phyloP scores from a whole-genome alignment of 2,329 filamentous ascomycete species.

The Elsinoe necatrix region DNA sequence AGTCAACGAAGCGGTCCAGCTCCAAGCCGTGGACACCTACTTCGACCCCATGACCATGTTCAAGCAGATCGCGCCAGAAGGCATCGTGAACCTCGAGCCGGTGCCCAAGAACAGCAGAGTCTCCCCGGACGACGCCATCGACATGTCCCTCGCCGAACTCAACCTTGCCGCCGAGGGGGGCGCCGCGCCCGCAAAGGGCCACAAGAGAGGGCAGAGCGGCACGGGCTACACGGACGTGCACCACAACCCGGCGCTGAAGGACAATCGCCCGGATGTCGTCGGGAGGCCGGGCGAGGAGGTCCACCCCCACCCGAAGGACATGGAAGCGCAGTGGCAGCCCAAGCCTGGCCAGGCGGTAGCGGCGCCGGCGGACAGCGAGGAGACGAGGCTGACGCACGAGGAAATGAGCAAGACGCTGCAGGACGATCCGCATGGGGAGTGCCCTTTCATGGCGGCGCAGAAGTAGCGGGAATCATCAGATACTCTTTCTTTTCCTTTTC shows the following conservation, averaged over 20 bases:
- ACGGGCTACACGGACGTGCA: conserved; percentile 25
- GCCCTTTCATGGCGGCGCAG: conserved; percentile 26
- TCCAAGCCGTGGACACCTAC: conserved; percentile 54
- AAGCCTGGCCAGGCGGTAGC: conserved; percentile 31
- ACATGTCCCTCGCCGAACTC: conserved; percentile 20
- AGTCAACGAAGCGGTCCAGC: conserved; percentile 52
- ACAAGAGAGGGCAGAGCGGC: conserved; percentile 2
- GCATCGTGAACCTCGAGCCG: conserved; percentile 39
- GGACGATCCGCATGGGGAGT: conserved; percentile 22
- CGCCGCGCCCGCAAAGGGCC: conserved; percentile 1
- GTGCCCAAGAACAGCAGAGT: conserved; percentile 29
- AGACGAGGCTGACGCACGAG: conserved; percentile 30
- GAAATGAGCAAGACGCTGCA: conserved; percentile 30
- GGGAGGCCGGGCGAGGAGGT: conserved; percentile 22
- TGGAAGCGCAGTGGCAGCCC: conserved; percentile 27
- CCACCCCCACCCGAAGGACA: conserved; percentile 30
- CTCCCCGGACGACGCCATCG: conserved; percentile 22
- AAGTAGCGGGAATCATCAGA: conserved; percentile 16
- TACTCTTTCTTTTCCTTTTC: too few species aligned
- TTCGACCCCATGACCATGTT: conserved; percentile 62
- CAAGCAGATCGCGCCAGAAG: conserved; percentile 50
- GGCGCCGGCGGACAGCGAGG: conserved; percentile 25
- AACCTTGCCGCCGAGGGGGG: conserved; percentile 17
- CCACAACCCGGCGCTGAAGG: conserved; percentile 23
- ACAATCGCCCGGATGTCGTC: conserved; percentile 5